Evolutionary conservation across 331 rosid species (phyloP), one percentile per base, ranked within the genome.

Genomic region (Acacia concinna): DNA sequence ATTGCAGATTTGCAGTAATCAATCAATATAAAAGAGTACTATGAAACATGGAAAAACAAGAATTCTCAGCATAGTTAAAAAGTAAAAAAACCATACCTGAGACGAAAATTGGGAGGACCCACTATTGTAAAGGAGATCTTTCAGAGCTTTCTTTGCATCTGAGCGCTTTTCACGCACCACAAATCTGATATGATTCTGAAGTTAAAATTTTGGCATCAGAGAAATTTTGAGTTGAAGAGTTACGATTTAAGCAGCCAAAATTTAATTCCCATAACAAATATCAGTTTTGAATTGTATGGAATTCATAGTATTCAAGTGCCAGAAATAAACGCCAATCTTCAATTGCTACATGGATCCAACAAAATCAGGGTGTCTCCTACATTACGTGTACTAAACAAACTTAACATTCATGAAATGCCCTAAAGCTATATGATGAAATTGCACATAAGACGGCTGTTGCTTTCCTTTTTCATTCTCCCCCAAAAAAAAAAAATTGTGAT

Each of bases 121-220:
- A 81, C 87, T 73, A 74, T 71, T 87, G 86, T 80, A 87, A 75
- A 93, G 95, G 71, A 93, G 94, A 87, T 82, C 76, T 71, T 95
- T 91, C 62, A 93, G 82, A 57, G 96, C 97, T 87, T 89, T 94
- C 88, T 94, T 94, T 57, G 97, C 74, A 84, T 94, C 97, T 59
- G 96, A 89, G 72, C 92, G 97, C 86, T 85, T 95, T 80, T 93
- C 88, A 80, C 89, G 97, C 52, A 86, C 86, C 71, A 84, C 86
- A 70, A 63, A 87, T 79, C 90, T 86, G 77, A 95, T 40, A 5
- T 88, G 82, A 79, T 70, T 90, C 98, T 93, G 92, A 81, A 81
- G 64, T 81, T 41, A 62, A 85, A 25, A 74, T 76, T 68, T 73
- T 35, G 62, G 27, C 51, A 81, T 79, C 52, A 69, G 62, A 69